These are phyloP conservation scores for Geranomyces variabilis DNA, from an alignment of 192 early-diverging fungal genomes.

Conservation along the genomic window DNA sequence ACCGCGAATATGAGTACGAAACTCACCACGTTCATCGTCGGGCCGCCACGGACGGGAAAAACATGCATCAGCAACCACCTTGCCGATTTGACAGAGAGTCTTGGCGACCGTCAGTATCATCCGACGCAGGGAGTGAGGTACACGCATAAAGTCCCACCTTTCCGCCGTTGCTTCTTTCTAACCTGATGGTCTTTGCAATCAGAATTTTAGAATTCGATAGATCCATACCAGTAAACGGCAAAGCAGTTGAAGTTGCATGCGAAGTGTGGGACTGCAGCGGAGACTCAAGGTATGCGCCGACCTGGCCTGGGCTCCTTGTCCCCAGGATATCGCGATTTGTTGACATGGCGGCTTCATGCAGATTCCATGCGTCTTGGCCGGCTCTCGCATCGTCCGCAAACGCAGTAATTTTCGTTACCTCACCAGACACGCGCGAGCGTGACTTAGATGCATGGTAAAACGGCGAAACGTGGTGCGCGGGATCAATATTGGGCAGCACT, in stretches of 20 bases:
- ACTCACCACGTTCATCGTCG: constrained; percentile 8
- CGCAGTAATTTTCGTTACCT: constrained; percentile 8
- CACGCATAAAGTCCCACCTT: not conserved
- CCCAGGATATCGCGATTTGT: not conserved
- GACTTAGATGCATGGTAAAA: constrained; percentile 1
- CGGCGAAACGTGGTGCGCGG: not conserved
- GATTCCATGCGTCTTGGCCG: constrained; percentile 7
- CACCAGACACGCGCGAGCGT: not conserved
- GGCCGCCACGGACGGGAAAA: constrained; percentile 1
- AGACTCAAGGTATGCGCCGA: not conserved
- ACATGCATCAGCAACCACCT: constrained; percentile 8
- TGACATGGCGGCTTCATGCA: not conserved
- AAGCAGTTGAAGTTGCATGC: not conserved
- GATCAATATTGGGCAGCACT: too few species aligned
- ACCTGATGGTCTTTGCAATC: too few species aligned
- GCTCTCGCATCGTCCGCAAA: not conserved
- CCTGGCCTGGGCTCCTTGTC: not conserved
- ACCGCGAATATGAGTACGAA: not conserved
- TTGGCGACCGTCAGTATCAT: not conserved
- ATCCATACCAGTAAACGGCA: not conserved
- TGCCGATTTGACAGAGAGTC: not conserved
- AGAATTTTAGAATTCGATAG: constrained; percentile 13
- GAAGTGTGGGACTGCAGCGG: constrained; percentile 16
- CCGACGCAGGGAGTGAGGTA: constrained; percentile 11
- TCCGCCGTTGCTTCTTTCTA: not conserved